These are phyloP conservation scores for Kuraishia borneana DNA, from an alignment of 805 yeast species.

Conservation along the genomic window DNA sequence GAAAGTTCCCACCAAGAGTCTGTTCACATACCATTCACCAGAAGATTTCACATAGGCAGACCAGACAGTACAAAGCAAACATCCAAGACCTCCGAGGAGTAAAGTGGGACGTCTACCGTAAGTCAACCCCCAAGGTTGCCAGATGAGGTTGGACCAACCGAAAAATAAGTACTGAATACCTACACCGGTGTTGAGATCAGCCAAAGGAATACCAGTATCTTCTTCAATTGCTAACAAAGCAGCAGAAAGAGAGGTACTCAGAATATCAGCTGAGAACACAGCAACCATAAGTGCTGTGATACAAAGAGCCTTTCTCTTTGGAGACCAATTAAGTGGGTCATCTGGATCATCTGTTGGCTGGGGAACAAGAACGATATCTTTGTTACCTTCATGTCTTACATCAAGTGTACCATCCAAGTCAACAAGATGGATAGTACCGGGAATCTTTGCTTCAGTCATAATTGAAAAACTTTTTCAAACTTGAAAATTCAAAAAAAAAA, in stretches of 20 bases:
- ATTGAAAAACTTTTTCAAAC: no score
- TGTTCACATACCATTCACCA: conserved; percentile 7
- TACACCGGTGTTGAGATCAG: conserved; percentile 15
- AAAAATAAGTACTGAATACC: conserved; percentile 20
- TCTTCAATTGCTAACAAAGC: conserved; percentile 7
- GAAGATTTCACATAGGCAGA: conserved; percentile 8
- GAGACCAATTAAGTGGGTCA: conserved; percentile 18
- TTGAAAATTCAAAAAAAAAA: no score
- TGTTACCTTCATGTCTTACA: conserved; percentile 20
- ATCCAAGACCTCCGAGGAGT: conserved; percentile 6
- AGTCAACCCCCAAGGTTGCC: conserved; percentile 14
- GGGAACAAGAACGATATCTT: conserved; percentile 27
- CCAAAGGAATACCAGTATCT: conserved; percentile 7
- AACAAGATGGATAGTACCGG: conserved; percentile 32
- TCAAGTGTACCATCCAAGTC: conserved; percentile 23
- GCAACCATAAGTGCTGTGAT: conserved; percentile 9
- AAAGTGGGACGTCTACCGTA: conserved; percentile 11
- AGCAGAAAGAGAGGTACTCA: conserved; percentile 26
- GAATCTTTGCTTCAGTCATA: conserved; percentile 9
- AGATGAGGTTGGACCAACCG: conserved; percentile 15
- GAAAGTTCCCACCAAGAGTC: conserved; percentile 1
- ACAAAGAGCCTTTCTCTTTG: conserved; percentile 8
- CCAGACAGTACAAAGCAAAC: conserved; percentile 9
- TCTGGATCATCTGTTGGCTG: conserved; percentile 18
- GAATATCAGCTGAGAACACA: conserved; percentile 30